phyloP scores from a whole-genome alignment of 2,329 filamentous ascomycete genomes.

The Colletotrichum camelliae region DNA sequence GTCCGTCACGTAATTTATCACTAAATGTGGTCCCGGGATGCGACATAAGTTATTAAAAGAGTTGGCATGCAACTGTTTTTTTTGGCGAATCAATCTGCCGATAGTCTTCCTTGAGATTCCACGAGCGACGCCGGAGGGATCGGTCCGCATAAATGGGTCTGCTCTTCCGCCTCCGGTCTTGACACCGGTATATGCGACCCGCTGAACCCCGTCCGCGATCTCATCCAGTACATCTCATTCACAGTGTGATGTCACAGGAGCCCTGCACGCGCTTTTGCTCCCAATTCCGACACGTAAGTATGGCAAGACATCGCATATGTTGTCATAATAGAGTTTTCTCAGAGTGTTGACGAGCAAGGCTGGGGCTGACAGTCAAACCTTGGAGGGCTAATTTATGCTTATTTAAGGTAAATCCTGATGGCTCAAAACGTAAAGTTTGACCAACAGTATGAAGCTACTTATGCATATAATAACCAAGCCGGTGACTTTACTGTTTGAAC shows the following conservation, averaged over 20 bases:
- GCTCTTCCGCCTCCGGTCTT: background rate
- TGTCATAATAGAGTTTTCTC: rapidly evolving
- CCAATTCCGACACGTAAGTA: rapidly evolving
- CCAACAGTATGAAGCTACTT: rapidly evolving
- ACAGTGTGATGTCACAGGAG: background rate
- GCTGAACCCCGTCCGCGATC: background rate
- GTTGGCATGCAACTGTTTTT: background rate
- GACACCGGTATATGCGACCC: background rate
- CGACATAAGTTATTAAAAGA: background rate
- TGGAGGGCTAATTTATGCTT: background rate
- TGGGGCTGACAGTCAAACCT: background rate
- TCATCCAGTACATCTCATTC: background rate
- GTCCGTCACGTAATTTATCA: background rate
- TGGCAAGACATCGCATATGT: rapidly evolving
- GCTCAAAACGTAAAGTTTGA: background rate
- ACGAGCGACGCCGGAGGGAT: background rate
- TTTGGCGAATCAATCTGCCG: background rate
- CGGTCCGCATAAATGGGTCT: background rate
- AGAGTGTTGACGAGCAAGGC: background rate
- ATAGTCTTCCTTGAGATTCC: background rate
- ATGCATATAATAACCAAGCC: background rate
- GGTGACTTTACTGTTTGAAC: background rate
- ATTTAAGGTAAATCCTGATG: background rate
- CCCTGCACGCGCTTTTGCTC: rapidly evolving
- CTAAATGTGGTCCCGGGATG: background rate